phyloP scores from a whole-genome alignment of 2,329 filamentous ascomycete species.

The Sarocladiaceae sp. region DNA sequence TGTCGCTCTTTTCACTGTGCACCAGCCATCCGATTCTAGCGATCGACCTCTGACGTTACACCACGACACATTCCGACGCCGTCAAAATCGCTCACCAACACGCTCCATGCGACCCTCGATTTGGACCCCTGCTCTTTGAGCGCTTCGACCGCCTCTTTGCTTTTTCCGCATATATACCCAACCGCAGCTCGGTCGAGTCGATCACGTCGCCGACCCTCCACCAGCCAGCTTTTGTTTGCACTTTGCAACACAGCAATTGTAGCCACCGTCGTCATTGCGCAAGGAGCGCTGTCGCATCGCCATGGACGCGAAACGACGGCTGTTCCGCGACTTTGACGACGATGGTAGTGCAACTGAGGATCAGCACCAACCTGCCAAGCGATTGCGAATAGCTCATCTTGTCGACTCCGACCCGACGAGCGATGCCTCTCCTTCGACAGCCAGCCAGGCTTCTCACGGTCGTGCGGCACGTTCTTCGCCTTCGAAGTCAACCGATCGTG shows the following conservation, averaged over 20 bases:
- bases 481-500: conserved; percentile 23
- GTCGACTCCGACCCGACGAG: conserved; percentile 5
- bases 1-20: not conserved
- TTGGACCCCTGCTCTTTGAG: conserved; percentile 1
- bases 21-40: not conserved
- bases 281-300: not conserved
- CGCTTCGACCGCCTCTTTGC: not conserved
- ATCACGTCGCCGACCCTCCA: not conserved
- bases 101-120: not conserved
- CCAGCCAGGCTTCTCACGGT: not conserved
- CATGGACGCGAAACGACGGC: conserved; percentile 14
- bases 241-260: not conserved
- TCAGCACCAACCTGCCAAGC: not conserved
- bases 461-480: not conserved
- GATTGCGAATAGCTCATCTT: not conserved
- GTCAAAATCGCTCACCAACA: conserved; percentile 1
- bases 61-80: too few relatives aligned
- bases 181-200: not conserved
- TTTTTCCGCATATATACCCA: not conserved
- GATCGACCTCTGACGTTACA: too few relatives aligned
- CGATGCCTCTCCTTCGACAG: not conserved
- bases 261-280: not conserved
- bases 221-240: not conserved
- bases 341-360: not conserved
- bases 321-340: conserved; percentile 9